A percentile compares a stretch with the other conserved stretches of the same genome.
Conservation (phyloP, 1,284 basidiomycete species). For the Malassezia furfur region DNA sequence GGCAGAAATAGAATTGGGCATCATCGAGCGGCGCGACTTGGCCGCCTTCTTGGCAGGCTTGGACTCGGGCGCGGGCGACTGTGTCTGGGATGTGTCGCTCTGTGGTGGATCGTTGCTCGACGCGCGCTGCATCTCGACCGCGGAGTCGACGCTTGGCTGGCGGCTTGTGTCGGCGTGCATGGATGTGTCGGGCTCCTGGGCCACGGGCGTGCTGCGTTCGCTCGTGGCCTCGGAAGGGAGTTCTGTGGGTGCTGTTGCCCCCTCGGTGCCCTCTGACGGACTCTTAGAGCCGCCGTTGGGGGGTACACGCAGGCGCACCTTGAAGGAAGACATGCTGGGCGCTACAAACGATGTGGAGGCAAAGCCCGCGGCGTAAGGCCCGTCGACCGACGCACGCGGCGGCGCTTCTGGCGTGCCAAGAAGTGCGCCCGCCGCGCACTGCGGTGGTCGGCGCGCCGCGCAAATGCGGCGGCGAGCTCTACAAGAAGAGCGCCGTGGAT, state of each 20-base stretch:
- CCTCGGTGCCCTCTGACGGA: neutral
- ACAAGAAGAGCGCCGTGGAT: neutral
- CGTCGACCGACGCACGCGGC: conserved; percentile 3
- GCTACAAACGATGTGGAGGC: conserved; percentile 7
- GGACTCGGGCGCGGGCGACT: neutral
- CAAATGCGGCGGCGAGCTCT: conserved; percentile 5
- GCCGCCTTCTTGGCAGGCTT: neutral
- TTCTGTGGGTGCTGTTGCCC: neutral
- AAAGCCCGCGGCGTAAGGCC: neutral
- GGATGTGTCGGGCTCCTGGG: neutral
- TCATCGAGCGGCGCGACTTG: conserved; percentile 1
- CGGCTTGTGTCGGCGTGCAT: too few species aligned
- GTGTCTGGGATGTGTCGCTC: neutral
- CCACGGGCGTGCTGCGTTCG: neutral
- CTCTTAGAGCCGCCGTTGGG: neutral
- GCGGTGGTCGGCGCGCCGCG: conserved; percentile 1
- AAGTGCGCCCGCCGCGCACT: conserved; percentile 2
- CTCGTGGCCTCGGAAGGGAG: neutral
- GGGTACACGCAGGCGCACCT: conserved; percentile 18
- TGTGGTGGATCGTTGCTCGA: neutral
- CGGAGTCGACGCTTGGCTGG: too few species aligned
- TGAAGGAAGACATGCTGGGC: conserved; percentile 10
- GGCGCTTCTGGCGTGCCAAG: neutral
- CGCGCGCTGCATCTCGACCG: too few species aligned
- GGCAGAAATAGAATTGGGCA: conserved; percentile 11